Conservation (phyloP, 768 basidiomycete species). For the Tulasnella calospora region DNA sequence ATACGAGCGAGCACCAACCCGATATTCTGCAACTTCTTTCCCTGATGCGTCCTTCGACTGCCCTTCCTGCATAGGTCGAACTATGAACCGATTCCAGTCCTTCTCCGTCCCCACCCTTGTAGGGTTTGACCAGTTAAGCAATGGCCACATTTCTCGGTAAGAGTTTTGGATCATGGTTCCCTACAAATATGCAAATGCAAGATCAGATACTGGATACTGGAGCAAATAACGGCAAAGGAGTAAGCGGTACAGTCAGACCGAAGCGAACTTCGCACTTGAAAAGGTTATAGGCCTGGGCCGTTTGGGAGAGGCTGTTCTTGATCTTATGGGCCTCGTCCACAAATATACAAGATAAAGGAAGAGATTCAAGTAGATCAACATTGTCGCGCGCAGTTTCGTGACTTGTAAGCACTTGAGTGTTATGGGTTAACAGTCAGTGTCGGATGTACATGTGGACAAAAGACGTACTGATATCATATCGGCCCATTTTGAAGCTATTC, state of each 20-base stretch:
- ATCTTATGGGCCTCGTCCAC: constrained; percentile 89
- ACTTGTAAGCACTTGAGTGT: constrained; percentile 63
- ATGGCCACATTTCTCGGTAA: constrained; percentile 86
- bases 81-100: constrained; percentile 74
- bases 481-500: constrained; percentile 70
- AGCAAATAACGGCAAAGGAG: constrained; percentile 46
- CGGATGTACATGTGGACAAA: background rate
- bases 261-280: constrained; percentile 67
- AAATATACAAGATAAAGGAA: constrained; percentile 67
- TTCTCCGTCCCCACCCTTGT: constrained; percentile 62
- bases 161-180: constrained; percentile 75
- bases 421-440: background rate
- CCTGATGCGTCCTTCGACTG: constrained; percentile 63
- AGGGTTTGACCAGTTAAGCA: constrained; percentile 89
- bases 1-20: background rate
- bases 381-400: constrained; percentile 70
- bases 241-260: constrained; percentile 55
- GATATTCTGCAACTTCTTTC: constrained; percentile 51
- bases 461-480: constrained; percentile 73
- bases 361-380: constrained; percentile 61
- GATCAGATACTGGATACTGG: constrained; percentile 31
- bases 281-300: constrained; percentile 62
- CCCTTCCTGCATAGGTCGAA: constrained; percentile 59
- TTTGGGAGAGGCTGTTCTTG: constrained; percentile 69
- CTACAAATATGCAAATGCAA: constrained; percentile 27